phyloP scores from a whole-genome alignment of 2,329 filamentous ascomycete species.

The Pseudonectria buxi region DNA sequence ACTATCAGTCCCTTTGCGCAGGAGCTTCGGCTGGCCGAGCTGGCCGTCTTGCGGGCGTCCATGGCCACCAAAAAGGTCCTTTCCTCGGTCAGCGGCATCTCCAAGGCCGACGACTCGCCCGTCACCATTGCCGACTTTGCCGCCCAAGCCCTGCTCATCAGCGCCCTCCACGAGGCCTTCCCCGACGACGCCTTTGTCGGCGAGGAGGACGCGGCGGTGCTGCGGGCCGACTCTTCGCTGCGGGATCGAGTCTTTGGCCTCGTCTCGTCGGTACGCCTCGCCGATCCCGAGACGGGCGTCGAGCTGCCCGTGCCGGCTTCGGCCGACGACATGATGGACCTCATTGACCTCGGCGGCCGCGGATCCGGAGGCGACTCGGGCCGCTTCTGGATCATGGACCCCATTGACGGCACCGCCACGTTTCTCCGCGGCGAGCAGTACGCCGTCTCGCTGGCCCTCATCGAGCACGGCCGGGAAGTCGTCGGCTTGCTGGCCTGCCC shows the following conservation, averaged over 20 bases:
- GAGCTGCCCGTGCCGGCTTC: slow-evolving; percentile 33
- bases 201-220: slow-evolving; percentile 50
- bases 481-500: slow-evolving; percentile 57
- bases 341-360: slow-evolving; percentile 52
- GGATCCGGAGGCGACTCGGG: slow-evolving; percentile 30
- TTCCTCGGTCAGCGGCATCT: slow-evolving; percentile 39
- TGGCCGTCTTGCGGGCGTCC: slow-evolving; percentile 48
- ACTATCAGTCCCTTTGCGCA: slow-evolving; percentile 11
- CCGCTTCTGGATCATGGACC: slow-evolving; percentile 56
- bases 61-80: slow-evolving; percentile 46
- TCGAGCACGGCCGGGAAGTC: slow-evolving; percentile 50
- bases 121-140: slow-evolving; percentile 61
- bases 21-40: slow-evolving; percentile 29
- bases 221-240: slow-evolving; percentile 42
- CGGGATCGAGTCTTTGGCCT: slow-evolving; percentile 50
- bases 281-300: slow-evolving; percentile 7
- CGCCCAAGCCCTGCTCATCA: slow-evolving; percentile 55
- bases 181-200: slow-evolving; percentile 53
- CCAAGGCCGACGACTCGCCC: slow-evolving; percentile 52
- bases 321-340: slow-evolving; percentile 50
- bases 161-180: slow-evolving; percentile 45
- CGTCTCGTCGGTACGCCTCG: slow-evolving; percentile 26
- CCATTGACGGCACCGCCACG: slow-evolving; percentile 57
- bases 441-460: slow-evolving; percentile 51
- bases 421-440: slow-evolving; percentile 58